phyloP scores from a whole-genome alignment of 1,284 basidiomycete species.

The Golubevia sp. region DNA sequence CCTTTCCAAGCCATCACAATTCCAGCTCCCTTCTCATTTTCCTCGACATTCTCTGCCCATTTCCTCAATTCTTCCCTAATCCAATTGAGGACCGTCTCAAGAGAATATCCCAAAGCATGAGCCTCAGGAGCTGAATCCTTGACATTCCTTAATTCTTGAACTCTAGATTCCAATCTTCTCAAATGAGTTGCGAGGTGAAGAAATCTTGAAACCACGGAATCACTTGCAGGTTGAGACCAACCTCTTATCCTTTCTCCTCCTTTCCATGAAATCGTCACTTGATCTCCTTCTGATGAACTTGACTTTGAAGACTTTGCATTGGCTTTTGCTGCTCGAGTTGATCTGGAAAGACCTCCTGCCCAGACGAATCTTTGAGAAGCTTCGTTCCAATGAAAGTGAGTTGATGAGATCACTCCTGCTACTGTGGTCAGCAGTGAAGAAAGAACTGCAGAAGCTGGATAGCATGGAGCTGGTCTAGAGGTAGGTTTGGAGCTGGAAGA shows the following conservation, averaged over 20 bases:
- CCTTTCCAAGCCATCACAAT: slow-evolving; percentile 1
- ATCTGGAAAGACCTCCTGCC: slow-evolving; percentile 15
- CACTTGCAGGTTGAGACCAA: slow-evolving; percentile 19
- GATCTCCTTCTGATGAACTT: too few species aligned
- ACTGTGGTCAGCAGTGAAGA: slow-evolving; percentile 22
- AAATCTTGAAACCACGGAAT: slow-evolving; percentile 19
- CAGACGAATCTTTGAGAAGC: slow-evolving; percentile 20
- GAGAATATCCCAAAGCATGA: slow-evolving; percentile 21
- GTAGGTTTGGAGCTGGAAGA: background rate
- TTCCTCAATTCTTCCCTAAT: slow-evolving; percentile 20
- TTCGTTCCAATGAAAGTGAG: slow-evolving; percentile 31
- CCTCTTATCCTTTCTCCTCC: slow-evolving; percentile 27
- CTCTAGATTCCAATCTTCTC: slow-evolving; percentile 23
- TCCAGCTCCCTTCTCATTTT: background rate
- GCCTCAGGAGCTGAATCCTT: slow-evolving; percentile 16
- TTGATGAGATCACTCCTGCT: slow-evolving; percentile 21
- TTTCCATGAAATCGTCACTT: slow-evolving; percentile 6
- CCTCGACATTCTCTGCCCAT: slow-evolving; percentile 4
- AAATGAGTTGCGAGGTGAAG: slow-evolving; percentile 23
- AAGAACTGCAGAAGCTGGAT: slow-evolving; percentile 15
- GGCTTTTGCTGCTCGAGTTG: too few species aligned
- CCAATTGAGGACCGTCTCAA: slow-evolving; percentile 27
- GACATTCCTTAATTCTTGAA: slow-evolving; percentile 12
- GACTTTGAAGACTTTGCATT: too few species aligned
- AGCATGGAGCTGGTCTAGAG: slow-evolving; percentile 16